Conservation (phyloP, 2,329 filamentous ascomycete species). For the Trichoderma lentiforme region DNA sequence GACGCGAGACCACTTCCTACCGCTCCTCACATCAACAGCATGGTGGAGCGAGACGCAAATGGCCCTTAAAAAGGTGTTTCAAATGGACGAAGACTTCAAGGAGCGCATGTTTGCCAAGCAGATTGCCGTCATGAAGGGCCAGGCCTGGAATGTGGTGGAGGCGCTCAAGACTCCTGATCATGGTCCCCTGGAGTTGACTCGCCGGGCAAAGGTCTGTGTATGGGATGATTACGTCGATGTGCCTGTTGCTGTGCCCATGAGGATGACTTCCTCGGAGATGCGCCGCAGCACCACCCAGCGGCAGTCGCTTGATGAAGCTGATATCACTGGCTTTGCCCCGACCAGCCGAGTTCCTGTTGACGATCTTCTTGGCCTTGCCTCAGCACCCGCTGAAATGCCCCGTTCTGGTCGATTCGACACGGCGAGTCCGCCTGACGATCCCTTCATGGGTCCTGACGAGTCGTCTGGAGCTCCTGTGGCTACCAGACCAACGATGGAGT, state of each 20-base stretch:
- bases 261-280: slow-evolving; percentile 79
- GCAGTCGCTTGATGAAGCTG: slow-evolving; percentile 71
- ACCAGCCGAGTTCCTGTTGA: slow-evolving; percentile 36
- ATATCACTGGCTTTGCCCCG: slow-evolving; percentile 59
- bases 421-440: slow-evolving; percentile 42
- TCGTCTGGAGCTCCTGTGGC: slow-evolving; percentile 18
- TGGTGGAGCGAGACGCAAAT: slow-evolving; percentile 97
- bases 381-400: slow-evolving; percentile 62
- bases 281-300: slow-evolving; percentile 57
- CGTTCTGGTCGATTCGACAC: slow-evolving; percentile 75
- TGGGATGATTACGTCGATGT: slow-evolving; percentile 98
- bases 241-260: slow-evolving; percentile 87
- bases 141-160: slow-evolving; percentile 99
- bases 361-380: slow-evolving; percentile 69
- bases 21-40: slow-evolving; percentile 84
- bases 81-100: slow-evolving; percentile 91
- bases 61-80: slow-evolving; percentile 81
- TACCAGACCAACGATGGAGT: background rate
- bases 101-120: slow-evolving; percentile 99
- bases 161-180: slow-evolving; percentile 91
- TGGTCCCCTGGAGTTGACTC: slow-evolving; percentile 87
- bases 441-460: slow-evolving; percentile 40
- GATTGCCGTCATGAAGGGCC: slow-evolving; percentile 98
- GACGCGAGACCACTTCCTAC: slow-evolving; percentile 92
- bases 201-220: slow-evolving; percentile 86